Evolutionary conservation across 306 rosid species (phyloP).

Genomic region (Cercis canadensis): DNA sequence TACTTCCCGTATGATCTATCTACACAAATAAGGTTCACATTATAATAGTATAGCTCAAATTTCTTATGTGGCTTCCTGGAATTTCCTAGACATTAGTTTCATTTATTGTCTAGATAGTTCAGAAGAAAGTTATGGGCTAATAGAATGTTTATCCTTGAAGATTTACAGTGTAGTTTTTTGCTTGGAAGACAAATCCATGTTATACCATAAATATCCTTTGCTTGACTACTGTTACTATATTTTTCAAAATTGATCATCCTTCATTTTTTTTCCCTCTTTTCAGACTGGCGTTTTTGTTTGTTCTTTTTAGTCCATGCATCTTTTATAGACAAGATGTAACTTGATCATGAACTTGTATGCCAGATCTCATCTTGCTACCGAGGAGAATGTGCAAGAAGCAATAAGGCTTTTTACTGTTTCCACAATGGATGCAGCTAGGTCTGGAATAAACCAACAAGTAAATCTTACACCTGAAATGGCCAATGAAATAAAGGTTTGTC

Average conservation of each 20-base stretch:
- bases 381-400: conserved; percentile 90
- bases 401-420: conserved; percentile 83
- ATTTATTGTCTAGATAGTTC: background rate
- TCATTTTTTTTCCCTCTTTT: background rate
- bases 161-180: background rate
- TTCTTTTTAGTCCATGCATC: conserved; percentile 29
- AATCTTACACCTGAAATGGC: conserved; percentile 89
- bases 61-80: background rate
- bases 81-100: background rate
- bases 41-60: background rate
- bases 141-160: background rate
- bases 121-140: background rate
- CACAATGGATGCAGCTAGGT: conserved; percentile 96
- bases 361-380: conserved; percentile 84
- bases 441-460: conserved; percentile 88
- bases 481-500: conserved; percentile 86
- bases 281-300: background rate
- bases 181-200: conserved; percentile 20
- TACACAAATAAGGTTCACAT: background rate
- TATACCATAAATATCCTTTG: conserved; percentile 13
- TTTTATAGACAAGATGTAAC: conserved; percentile 3
- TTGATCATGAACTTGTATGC: conserved; percentile 28
- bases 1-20: background rate
- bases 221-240: background rate
- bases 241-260: conserved; percentile 6